Evolutionary conservation across 2,329 filamentous ascomycete genomes (phyloP).

Genomic region (Colletotrichum nymphaeae): DNA sequence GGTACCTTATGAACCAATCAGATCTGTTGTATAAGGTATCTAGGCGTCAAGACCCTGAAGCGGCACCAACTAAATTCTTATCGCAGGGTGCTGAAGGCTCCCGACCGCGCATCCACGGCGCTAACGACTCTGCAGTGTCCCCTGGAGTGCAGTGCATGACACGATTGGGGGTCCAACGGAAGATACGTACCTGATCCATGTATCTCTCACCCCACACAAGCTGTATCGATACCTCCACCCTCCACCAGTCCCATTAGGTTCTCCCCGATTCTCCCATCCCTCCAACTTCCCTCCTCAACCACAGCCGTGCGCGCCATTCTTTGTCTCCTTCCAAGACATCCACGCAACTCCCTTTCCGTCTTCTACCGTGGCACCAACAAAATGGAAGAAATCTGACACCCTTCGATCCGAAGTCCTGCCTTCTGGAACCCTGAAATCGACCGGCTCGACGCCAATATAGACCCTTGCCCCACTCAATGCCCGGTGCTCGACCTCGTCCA

Average conservation of each 20-base stretch:
- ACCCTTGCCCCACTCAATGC: constrained; percentile 15
- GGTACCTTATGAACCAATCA: constrained; percentile 10
- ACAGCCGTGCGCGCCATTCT: constrained; percentile 7
- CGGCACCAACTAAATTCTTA: no score
- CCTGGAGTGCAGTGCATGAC: neutral
- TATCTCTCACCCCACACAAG: neutral
- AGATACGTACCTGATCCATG: neutral
- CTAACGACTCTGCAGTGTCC: neutral
- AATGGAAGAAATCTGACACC: constrained; percentile 10
- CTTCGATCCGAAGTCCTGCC: neutral
- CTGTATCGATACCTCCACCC: neutral
- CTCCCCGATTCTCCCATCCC: neutral
- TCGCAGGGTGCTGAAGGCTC: no score
- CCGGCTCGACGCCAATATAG: constrained; percentile 15
- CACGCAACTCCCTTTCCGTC: neutral
- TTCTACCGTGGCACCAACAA: constrained; percentile 1
- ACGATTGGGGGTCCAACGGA: neutral
- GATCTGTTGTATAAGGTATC: no score
- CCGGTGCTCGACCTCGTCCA: neutral
- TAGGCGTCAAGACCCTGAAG: neutral
- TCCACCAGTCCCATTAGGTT: neutral
- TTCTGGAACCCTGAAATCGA: constrained; percentile 26
- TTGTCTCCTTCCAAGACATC: constrained; percentile 7
- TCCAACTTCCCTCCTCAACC: neutral
- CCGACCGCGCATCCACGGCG: neutral